A percentile compares a stretch with the other conserved stretches of the same genome.
Conservation (phyloP, 805 yeast genomes). For the Kuraishia borneana region DNA sequence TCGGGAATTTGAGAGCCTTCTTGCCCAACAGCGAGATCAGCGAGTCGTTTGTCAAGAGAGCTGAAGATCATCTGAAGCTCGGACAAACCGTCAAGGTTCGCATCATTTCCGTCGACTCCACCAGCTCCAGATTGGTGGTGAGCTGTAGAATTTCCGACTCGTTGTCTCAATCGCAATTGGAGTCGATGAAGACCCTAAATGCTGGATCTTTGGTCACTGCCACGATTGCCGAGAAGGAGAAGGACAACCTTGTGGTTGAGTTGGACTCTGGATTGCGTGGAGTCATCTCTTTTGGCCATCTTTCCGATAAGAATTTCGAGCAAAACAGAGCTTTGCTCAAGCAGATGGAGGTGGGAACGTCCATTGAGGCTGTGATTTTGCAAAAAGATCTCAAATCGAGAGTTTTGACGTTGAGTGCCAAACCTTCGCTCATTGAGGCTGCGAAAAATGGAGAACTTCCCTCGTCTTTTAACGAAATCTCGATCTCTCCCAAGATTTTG, state of each 20-base stretch:
- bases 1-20: conserved; percentile 67
- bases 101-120: conserved; percentile 45
- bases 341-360: conserved; percentile 49
- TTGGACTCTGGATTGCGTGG: conserved; percentile 49
- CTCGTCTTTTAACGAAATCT: conserved; percentile 43
- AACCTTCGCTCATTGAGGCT: conserved; percentile 55
- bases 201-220: conserved; percentile 57
- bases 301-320: conserved; percentile 66
- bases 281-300: conserved; percentile 61
- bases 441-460: conserved; percentile 50
- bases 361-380: conserved; percentile 48
- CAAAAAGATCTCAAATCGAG: conserved; percentile 55
- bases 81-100: conserved; percentile 80
- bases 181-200: conserved; percentile 31
- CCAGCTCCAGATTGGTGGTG: conserved; percentile 46
- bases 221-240: conserved; percentile 60
- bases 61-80: conserved; percentile 64
- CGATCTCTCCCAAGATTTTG: conserved; percentile 31
- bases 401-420: conserved; percentile 51
- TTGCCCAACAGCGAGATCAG: conserved; percentile 84
- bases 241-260: conserved; percentile 62
- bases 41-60: conserved; percentile 71
- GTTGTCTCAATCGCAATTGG: conserved; percentile 32
- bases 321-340: conserved; percentile 60
- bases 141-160: conserved; percentile 62